These are phyloP conservation scores for Tetrapyrgos nigripes DNA, from an alignment of 1,284 basidiomycete genomes.

Conservation along the genomic window DNA sequence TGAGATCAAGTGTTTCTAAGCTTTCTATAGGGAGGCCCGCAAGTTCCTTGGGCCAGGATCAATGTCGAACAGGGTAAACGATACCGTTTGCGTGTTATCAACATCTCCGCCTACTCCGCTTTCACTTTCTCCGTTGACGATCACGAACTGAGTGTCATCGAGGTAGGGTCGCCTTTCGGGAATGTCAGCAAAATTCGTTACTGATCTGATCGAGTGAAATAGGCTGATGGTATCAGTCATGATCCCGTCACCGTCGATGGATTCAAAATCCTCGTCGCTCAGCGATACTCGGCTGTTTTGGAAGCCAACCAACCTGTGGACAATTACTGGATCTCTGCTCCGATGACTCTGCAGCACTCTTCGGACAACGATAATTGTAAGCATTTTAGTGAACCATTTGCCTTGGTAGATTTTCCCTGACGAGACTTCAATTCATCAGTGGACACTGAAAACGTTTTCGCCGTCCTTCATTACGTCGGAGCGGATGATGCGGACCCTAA, in stretches of 20 bases:
- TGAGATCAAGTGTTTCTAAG: not conserved
- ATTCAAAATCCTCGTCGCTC: slow-evolving; percentile 53
- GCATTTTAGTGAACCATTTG: not conserved
- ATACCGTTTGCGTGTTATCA: slow-evolving; percentile 59
- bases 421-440: slow-evolving; percentile 1
- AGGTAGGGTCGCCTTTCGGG: slow-evolving; percentile 19
- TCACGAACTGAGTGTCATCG: slow-evolving; percentile 52
- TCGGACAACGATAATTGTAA: slow-evolving; percentile 38
- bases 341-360: slow-evolving; percentile 23
- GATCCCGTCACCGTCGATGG: slow-evolving; percentile 48
- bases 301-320: slow-evolving; percentile 13
- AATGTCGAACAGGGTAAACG: slow-evolving; percentile 55
- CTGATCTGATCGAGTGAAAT: slow-evolving; percentile 27
- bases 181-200: slow-evolving; percentile 32
- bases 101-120: slow-evolving; percentile 38
- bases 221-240: slow-evolving; percentile 54
- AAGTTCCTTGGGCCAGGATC: slow-evolving; percentile 40
- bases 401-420: not conserved
- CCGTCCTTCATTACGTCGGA: slow-evolving; percentile 54
- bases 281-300: slow-evolving; percentile 56
- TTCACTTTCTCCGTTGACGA: slow-evolving; percentile 52
- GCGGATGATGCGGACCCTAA: slow-evolving; percentile 45
- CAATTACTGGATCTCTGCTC: slow-evolving; percentile 19
- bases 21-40: slow-evolving; percentile 31
- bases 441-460: slow-evolving; percentile 28